phyloP scores from a whole-genome alignment of 345 rosid genomes.

The Fremontodendron californicum region DNA sequence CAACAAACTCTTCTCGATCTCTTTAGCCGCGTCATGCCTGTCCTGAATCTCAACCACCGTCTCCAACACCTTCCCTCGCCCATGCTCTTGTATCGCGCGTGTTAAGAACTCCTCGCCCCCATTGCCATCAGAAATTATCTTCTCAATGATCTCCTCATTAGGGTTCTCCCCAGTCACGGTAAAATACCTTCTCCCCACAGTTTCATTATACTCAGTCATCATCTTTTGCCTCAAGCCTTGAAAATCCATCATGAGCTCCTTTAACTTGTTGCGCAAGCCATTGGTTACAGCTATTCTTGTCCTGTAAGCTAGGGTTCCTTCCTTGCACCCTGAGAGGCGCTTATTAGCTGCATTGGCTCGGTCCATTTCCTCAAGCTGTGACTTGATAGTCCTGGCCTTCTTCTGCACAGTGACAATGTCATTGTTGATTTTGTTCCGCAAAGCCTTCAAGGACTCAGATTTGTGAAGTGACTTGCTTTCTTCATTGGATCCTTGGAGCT shows the following conservation, averaged over 20 bases:
- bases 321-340: constrained; percentile 71
- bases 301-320: constrained; percentile 72
- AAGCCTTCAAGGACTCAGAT: constrained; percentile 58
- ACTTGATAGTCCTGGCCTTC: constrained; percentile 55
- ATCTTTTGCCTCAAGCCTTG: constrained; percentile 77
- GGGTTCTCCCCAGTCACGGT: constrained; percentile 92
- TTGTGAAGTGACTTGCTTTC: constrained; percentile 83
- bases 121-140: constrained; percentile 57
- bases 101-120: constrained; percentile 75
- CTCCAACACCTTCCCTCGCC: constrained; percentile 80
- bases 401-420: constrained; percentile 61
- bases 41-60: constrained; percentile 90
- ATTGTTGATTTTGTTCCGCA: constrained; percentile 62
- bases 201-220: constrained; percentile 87
- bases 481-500: constrained; percentile 66
- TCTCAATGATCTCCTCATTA: constrained; percentile 75
- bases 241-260: constrained; percentile 92
- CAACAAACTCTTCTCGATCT: constrained; percentile 84
- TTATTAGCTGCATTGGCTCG: constrained; percentile 68
- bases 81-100: constrained; percentile 79
- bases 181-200: constrained; percentile 83
- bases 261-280: constrained; percentile 70
- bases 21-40: constrained; percentile 77
- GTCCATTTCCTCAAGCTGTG: constrained; percentile 88
- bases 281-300: constrained; percentile 76